A percentile compares a stretch with the other conserved stretches of the same genome.
These are phyloP conservation scores for Kwoniella heveanensis DNA, from an alignment of 768 basidiomycete genomes.

Conservation along the genomic window DNA sequence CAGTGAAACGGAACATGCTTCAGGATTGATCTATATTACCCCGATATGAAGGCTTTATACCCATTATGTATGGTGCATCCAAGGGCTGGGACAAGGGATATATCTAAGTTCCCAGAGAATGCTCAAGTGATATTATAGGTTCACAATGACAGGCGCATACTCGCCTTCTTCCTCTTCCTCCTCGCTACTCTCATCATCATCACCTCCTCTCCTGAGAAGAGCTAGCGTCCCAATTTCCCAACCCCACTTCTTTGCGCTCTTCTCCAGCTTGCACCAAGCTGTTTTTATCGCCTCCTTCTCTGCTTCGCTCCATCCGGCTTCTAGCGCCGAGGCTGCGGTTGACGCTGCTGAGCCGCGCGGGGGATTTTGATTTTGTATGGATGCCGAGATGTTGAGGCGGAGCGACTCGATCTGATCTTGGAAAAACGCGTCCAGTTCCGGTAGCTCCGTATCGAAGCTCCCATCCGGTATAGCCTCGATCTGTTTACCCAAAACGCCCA, in stretches of 20 bases:
- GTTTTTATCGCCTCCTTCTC: conserved; percentile 3
- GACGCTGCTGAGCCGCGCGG: conserved; percentile 2
- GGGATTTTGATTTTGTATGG: background rate
- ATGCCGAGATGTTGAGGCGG: conserved; percentile 18
- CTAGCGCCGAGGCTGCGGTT: background rate
- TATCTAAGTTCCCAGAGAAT: too few species aligned
- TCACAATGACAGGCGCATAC: conserved; percentile 53
- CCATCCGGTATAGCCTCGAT: conserved; percentile 38
- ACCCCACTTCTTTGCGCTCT: conserved; percentile 24
- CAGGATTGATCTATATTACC: too few species aligned
- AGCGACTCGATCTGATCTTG: conserved; percentile 37
- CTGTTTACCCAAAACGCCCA: conserved; percentile 36
- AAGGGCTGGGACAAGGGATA: too few species aligned
- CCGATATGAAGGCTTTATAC: too few species aligned
- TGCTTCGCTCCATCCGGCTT: conserved; percentile 5
- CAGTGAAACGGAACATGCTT: too few species aligned
- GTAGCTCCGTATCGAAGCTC: conserved; percentile 50
- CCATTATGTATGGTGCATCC: too few species aligned
- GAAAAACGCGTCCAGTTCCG: conserved; percentile 51
- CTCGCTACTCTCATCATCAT: conserved; percentile 9
- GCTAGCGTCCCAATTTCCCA: conserved; percentile 33
- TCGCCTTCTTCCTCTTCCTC: conserved; percentile 52
- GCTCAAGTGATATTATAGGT: conserved; percentile 35
- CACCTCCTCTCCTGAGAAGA: conserved; percentile 7
- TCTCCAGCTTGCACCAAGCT: conserved; percentile 12